Evolutionary conservation across 2,329 filamentous ascomycete genomes (phyloP), one percentile per base, ranked within the genome.

Genomic region (Coccinonectria pachysandricola): DNA sequence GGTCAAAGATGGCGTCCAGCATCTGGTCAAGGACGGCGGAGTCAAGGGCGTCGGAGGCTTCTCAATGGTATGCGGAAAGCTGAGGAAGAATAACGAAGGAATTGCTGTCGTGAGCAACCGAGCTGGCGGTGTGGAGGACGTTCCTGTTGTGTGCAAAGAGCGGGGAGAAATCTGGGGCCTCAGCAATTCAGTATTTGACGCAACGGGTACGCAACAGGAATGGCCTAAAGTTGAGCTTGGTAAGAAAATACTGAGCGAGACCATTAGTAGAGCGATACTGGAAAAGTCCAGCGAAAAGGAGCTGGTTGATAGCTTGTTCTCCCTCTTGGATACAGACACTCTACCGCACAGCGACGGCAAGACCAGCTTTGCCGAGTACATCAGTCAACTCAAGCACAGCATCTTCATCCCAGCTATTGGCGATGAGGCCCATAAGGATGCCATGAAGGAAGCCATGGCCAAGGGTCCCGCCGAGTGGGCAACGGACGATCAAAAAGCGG

Each of bases 31-130:
- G 20, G 62, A 63, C 15, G 58, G 59, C 12, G 52, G 68, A 7
- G 64, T 75, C 12, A 68, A 68, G 41, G 72, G 70, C 25, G 70
- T 79, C 10, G 75, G 75, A 6, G 75, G 75, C 1, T 79, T 79
- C 46, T 76, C 71, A 13, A 64, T 80, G 44, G 59, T 78, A n/a
- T 77, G 73, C 35, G 72, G 71, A 7, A 75, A 73, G 42, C 54
- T 80, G 40, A 50, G 56, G 24, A 53, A 50, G 23, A 60, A 57
- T 7, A 45, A 65, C 12, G 57, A 69, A 32, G 65, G 65, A 0
- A 53, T 79, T 8, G 73, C 70, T 6, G 68, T 79, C 27, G 60
- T 79, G 25, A 76, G 70, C 24, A 79, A 79, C 45, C 64, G 74
- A 15, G 65, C 61, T 19, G 68, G 62, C 20, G 51, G 61, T 20